Percentiles rank a stretch among this genome's conserved stretches.
phyloP scores from a whole-genome alignment of 495 filamentous ascomycete genomes.

The Hypoxylon cercidicola region DNA sequence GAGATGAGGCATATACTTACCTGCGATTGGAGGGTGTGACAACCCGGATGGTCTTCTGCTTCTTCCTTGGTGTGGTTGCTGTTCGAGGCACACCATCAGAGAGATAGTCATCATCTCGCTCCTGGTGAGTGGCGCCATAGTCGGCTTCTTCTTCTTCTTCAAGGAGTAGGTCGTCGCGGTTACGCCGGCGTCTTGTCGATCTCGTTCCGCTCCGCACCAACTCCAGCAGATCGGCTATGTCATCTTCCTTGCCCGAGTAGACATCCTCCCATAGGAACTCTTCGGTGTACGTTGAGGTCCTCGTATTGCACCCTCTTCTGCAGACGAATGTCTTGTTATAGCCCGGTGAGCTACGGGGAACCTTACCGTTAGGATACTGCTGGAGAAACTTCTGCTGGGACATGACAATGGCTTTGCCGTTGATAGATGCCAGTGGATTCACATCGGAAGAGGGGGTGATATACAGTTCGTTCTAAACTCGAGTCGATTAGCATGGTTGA shows the following conservation, averaged over 20 bases:
- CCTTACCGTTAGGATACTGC: constrained; percentile 78
- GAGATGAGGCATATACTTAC: constrained; percentile 22
- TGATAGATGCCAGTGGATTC: constrained; percentile 89
- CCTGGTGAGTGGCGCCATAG: constrained; percentile 52
- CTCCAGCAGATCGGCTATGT: constrained; percentile 70
- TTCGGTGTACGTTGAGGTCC: constrained; percentile 89
- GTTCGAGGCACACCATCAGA: constrained; percentile 54
- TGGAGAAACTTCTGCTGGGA: constrained; percentile 72
- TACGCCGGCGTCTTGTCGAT: constrained; percentile 69
- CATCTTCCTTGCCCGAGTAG: constrained; percentile 69
- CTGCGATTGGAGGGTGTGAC: constrained; percentile 45
- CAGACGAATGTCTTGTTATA: constrained; percentile 92
- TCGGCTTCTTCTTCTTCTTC: no score
- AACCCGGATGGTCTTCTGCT: constrained; percentile 44
- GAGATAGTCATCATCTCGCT: constrained; percentile 49
- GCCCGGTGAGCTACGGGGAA: constrained; percentile 77
- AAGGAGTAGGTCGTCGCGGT: constrained; percentile 26
- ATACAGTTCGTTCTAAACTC: constrained; percentile 84
- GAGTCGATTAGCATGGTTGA: constrained; percentile 17
- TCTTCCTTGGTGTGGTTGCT: constrained; percentile 51
- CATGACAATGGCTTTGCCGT: constrained; percentile 83
- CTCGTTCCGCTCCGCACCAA: constrained; percentile 76
- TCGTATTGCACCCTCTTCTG: constrained; percentile 84
- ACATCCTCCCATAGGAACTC: constrained; percentile 93
- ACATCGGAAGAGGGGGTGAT: constrained; percentile 84